Percentiles rank a stretch among this genome's conserved stretches.
Evolutionary conservation across 108 stramenopile genomes (phyloP).

Genomic region (Fragilaria radians): DNA sequence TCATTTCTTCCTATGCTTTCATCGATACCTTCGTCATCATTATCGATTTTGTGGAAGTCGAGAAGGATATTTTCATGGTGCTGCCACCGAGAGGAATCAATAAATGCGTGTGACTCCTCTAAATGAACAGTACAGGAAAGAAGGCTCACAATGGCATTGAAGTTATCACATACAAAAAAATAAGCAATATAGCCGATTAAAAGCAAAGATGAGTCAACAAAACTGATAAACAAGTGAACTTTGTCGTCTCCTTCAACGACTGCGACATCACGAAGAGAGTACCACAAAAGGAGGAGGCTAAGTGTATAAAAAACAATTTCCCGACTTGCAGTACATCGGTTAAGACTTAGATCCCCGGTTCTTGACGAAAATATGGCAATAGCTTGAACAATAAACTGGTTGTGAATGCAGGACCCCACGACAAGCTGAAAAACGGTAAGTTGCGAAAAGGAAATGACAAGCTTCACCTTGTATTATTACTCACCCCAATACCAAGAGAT

Average conservation of each 20-base stretch:
- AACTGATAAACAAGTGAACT: conserved; percentile 52
- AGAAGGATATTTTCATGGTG: not conserved
- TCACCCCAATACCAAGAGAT: conserved; percentile 66
- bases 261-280: conserved; percentile 36
- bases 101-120: not conserved
- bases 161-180: conserved; percentile 60
- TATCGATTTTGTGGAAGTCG: too few species aligned
- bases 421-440: conserved; percentile 5
- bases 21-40: too few species aligned
- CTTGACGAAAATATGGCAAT: conserved; percentile 59
- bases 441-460: not conserved
- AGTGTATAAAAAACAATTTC: conserved; percentile 69
- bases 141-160: conserved; percentile 29
- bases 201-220: conserved; percentile 44
- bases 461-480: too few species aligned
- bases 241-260: conserved; percentile 29
- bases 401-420: conserved; percentile 71
- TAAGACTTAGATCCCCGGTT: conserved; percentile 40
- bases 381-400: conserved; percentile 80
- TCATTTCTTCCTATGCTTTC: too few species aligned
- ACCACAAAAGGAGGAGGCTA: conserved; percentile 43
- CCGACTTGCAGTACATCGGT: conserved; percentile 47
- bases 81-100: too few species aligned
- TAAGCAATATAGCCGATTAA: conserved; percentile 65
- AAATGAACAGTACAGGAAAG: not conserved